phyloP scores from a whole-genome alignment of 129 eudicot species.

The Ambrosia trifida region DNA sequence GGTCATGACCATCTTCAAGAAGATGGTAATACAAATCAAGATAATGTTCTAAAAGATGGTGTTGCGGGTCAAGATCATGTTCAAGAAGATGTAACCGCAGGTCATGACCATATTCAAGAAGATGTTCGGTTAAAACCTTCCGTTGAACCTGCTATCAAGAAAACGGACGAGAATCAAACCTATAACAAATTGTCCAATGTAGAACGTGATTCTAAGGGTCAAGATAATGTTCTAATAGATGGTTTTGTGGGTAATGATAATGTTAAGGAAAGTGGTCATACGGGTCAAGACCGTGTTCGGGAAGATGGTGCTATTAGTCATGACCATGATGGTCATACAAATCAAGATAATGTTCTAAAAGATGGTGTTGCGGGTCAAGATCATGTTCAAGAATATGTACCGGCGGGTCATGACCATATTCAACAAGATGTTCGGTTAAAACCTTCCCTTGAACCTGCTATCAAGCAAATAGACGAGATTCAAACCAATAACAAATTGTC shows the following conservation, averaged over 20 bases:
- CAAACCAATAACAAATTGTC: conserved; percentile 16
- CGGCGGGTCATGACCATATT: not conserved
- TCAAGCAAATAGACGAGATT: conserved; percentile 21
- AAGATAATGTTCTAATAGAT: not conserved
- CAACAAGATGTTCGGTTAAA: conserved; percentile 23
- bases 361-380: conserved; percentile 3
- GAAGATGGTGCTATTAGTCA: too few species aligned
- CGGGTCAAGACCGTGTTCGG: too few species aligned
- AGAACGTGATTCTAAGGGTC: not conserved
- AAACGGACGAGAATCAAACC: conserved; percentile 19
- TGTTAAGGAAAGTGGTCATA: too few species aligned
- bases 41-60: not conserved
- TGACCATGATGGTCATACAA: not conserved
- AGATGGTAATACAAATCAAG: too few species aligned
- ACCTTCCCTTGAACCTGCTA: conserved; percentile 4
- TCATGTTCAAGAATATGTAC: not conserved
- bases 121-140: conserved; percentile 27
- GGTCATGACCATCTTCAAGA: not conserved
- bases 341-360: not conserved
- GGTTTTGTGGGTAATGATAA: not conserved
- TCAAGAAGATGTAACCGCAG: conserved; percentile 10
- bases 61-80: not conserved
- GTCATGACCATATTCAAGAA: conserved; percentile 5
- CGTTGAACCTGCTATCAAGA: not conserved
- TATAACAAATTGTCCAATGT: conserved; percentile 18